These are phyloP conservation scores for Fusarium dlaminii DNA, from an alignment of 2,329 filamentous ascomycete genomes.

Conservation along the genomic window DNA sequence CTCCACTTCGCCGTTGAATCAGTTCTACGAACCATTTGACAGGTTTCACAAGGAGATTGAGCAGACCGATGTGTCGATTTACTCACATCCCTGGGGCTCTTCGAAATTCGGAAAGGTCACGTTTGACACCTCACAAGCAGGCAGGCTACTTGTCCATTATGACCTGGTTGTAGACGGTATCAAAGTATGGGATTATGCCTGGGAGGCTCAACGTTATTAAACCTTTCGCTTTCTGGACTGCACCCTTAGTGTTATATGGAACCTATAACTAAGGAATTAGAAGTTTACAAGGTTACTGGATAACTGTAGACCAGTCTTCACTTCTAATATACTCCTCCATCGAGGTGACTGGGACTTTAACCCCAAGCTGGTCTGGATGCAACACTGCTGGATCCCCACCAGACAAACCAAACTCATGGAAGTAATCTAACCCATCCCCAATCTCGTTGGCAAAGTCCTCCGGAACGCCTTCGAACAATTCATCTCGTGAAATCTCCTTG, in stretches of 20 bases:
- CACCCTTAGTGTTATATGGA: no score
- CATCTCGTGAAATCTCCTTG: neutral
- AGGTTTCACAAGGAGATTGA: neutral
- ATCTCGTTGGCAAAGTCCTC: neutral
- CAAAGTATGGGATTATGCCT: neutral
- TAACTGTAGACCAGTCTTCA: neutral
- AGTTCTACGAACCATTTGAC: neutral
- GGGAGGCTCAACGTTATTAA: neutral
- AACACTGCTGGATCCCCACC: neutral
- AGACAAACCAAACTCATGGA: neutral
- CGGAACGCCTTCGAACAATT: neutral
- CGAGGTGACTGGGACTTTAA: neutral
- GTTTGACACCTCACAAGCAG: accelerated
- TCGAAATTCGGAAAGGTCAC: neutral
- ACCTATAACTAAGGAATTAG: accelerated
- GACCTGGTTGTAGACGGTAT: neutral
- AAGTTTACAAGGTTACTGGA: neutral
- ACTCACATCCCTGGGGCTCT: neutral
- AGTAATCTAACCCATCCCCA: neutral
- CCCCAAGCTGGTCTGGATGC: neutral
- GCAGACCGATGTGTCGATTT: neutral
- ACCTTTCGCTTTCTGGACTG: accelerated
- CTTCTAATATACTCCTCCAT: neutral
- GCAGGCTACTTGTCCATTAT: neutral
- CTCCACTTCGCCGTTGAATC: neutral